Conservation (phyloP, 208 protist genomes). For the Acanthamoeba castellanii region DNA sequence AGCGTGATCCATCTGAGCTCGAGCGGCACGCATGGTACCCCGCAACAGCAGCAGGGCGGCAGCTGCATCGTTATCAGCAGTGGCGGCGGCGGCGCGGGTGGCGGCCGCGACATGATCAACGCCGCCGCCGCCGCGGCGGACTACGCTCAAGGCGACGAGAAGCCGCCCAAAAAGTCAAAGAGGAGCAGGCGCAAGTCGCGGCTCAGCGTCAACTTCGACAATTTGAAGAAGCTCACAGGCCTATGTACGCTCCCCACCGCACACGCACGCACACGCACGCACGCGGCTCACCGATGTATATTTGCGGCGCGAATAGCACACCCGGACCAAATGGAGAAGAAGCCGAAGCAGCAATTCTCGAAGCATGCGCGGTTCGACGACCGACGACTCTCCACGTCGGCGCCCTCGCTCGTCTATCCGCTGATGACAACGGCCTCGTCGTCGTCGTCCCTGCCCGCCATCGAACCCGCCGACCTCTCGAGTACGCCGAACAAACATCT, state of each 20-base stretch:
- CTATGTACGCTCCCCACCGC: background rate
- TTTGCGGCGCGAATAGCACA: background rate
- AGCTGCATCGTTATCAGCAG: background rate
- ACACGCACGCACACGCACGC: background rate
- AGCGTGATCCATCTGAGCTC: background rate
- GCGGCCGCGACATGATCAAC: background rate
- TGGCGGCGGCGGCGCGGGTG: too few relatives aligned
- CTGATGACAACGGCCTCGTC: background rate
- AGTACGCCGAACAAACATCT: background rate
- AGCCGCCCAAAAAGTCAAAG: background rate
- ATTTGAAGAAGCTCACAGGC: slow-evolving; percentile 4
- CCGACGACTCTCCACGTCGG: slow-evolving; percentile 9
- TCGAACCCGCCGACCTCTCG: too few relatives aligned
- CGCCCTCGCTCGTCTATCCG: slow-evolving; percentile 15
- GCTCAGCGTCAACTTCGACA: slow-evolving; percentile 22
- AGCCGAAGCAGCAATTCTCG: background rate
- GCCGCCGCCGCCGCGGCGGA: background rate
- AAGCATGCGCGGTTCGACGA: slow-evolving; percentile 17
- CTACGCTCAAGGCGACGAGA: background rate
- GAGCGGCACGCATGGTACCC: background rate
- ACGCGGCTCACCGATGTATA: background rate
- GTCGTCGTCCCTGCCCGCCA: background rate
- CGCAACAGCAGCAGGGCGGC: background rate
- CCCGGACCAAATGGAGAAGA: background rate
- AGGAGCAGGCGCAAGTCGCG: slow-evolving; percentile 9